Base-by-base conservation (phyloP, 2,329 filamentous ascomycete species). In the Uncinocarpus reesii region DNA sequence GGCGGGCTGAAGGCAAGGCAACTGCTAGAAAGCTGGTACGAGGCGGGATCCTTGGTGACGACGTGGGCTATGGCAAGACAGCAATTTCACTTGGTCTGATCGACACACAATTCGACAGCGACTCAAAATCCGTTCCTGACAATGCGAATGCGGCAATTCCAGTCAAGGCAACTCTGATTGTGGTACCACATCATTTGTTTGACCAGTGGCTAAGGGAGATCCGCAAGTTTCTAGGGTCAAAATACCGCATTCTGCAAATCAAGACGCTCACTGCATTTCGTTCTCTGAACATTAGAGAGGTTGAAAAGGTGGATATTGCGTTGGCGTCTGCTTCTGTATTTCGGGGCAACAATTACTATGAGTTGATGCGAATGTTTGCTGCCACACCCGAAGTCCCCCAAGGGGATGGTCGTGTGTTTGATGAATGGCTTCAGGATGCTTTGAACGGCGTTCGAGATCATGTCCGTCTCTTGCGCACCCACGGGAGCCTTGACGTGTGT, bases 41-140 rank as follows among this genome's bases (percentile, higher is more conserved):
- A 15, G 80, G 81, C 10, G 81, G 80, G 4, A 69, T 84, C 15
- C 66, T 83, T 28, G 79, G 79, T 1, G 79, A 83, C 56, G 70
- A 77, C 37, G 78, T 82, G 28, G 80, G 78, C 0, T 84, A 80
- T 57, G 81, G 81, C 0, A 84, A 85, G 56, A 84, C 81, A 0
- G 73, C 79, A 1, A 73, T 76, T 0, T 73, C 72, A 1, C 66
- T 84, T 10, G 78, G 71, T 0, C 61, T 83, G 7, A 72, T 82
- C 24, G 67, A 76, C 29, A 60, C 64, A 3, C 68, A 74, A 37
- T 67, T 69, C 24, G 51, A 62, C 7, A 51, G 50, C 8, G 57
- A 62, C 37, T 34, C 47, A 31, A 8, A 50, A 40, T 35, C 51
- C 8, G 16, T 52, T 7, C 35, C 41, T 16, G 41, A 43, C 4